A percentile compares a stretch with the other conserved stretches of the same genome.
Evolutionary conservation across 2,329 filamentous ascomycete genomes (phyloP).

Genomic region (Myriosclerotinia curreyana): DNA sequence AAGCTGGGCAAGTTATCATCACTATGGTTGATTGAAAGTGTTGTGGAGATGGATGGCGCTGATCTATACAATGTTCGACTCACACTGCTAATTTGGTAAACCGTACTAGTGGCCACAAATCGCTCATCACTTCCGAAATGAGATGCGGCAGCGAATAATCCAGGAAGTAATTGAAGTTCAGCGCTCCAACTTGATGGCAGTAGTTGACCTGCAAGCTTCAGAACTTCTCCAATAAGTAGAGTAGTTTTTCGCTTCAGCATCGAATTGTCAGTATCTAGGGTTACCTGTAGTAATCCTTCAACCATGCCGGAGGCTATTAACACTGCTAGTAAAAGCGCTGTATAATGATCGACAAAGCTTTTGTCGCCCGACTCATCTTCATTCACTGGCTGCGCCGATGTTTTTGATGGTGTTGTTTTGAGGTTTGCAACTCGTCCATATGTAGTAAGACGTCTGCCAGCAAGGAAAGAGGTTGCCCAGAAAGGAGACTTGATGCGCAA

Average conservation of each 20-base stretch:
- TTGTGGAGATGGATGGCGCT: constrained; percentile 46
- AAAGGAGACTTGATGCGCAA: constrained; percentile 88
- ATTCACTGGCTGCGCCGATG: constrained; percentile 49
- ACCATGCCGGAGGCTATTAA: constrained; percentile 79
- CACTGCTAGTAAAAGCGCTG: constrained; percentile 79
- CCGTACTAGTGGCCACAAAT: constrained; percentile 80
- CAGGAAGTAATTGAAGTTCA: constrained; percentile 81
- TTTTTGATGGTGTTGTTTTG: constrained; percentile 54
- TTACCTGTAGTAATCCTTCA: constrained; percentile 58
- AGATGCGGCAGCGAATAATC: constrained; percentile 74
- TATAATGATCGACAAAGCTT: constrained; percentile 92
- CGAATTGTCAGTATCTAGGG: constrained; percentile 64
- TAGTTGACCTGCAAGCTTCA: constrained; percentile 84
- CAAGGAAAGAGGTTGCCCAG: constrained; percentile 94
- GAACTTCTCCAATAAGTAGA: constrained; percentile 81
- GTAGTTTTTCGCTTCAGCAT: constrained; percentile 84
- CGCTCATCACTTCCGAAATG: constrained; percentile 68
- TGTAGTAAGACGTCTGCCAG: constrained; percentile 86
- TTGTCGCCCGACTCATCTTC: constrained; percentile 69
- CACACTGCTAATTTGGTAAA: constrained; percentile 97
- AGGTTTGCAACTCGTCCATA: constrained; percentile 92
- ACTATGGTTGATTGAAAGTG: constrained; percentile 33
- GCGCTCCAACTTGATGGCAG: constrained; percentile 80
- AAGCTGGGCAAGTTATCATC: constrained; percentile 49
- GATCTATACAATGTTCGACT: constrained; percentile 88